A percentile compares a stretch with the other conserved stretches of the same genome.
Evolutionary conservation across 306 rosid species (phyloP).

Genomic region (Dicorynia guianensis): DNA sequence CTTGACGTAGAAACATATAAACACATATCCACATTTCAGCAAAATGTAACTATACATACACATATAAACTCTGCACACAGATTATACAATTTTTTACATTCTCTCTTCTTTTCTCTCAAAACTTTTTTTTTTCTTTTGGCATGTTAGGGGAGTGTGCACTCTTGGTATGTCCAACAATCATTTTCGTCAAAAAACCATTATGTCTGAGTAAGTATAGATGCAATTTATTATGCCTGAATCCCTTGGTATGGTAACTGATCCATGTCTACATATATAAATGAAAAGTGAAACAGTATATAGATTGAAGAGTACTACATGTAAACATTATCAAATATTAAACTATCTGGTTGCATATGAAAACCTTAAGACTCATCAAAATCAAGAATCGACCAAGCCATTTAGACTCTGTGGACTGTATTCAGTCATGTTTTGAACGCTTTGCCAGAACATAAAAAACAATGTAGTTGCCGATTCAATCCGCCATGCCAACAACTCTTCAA

Average conservation of each 20-base stretch:
- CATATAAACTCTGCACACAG: no score
- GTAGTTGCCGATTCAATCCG: conserved; percentile 1
- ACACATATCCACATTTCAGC: no score
- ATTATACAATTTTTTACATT: no score
- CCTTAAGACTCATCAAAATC: conserved; percentile 17
- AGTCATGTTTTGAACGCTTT: not conserved
- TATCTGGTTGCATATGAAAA: conserved; percentile 17
- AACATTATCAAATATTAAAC: conserved; percentile 9
- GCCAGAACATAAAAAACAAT: conserved; percentile 29
- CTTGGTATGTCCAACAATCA: no score
- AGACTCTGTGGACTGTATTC: conserved; percentile 23
- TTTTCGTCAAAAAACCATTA: no score
- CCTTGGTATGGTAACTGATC: not conserved
- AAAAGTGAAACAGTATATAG: not conserved
- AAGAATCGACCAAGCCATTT: conserved; percentile 25
- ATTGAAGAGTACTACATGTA: not conserved
- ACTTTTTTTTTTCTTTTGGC: no score
- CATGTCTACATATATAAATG: not conserved
- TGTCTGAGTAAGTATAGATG: no score
- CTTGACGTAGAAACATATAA: no score
- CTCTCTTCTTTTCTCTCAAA: no score
- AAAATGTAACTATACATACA: no score
- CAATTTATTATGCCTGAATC: not conserved
- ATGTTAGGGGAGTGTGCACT: no score
- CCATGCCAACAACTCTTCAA: not conserved